phyloP scores from a whole-genome alignment of 2,329 filamentous ascomycete genomes.

The Seiridium unicorne region DNA sequence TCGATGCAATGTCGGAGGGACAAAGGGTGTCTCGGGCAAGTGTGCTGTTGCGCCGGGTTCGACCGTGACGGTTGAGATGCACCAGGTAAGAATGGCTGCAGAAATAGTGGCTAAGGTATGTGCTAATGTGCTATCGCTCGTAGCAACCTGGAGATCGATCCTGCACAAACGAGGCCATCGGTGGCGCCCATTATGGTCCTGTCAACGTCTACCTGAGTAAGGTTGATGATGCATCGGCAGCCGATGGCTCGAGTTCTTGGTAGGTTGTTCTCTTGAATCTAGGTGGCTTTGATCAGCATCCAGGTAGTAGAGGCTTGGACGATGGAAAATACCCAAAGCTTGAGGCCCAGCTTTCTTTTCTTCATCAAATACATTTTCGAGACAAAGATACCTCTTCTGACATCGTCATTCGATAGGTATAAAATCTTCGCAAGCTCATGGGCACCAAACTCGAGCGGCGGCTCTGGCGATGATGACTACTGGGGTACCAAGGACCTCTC shows the following conservation, averaged over 20 bases:
- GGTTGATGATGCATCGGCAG: conserved; percentile 34
- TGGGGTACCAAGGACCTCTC: conserved; percentile 45
- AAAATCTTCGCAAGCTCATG: conserved; percentile 44
- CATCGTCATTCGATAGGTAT: conserved; percentile 21
- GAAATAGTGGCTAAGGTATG: background rate
- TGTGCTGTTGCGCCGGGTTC: conserved; percentile 46
- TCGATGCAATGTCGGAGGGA: conserved; percentile 38
- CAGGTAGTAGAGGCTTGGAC: too few relatives aligned
- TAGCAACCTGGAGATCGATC: conserved; percentile 25
- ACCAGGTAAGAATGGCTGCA: conserved; percentile 33
- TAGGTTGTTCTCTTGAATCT: background rate
- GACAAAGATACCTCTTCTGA: background rate
- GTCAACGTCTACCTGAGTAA: conserved; percentile 39
- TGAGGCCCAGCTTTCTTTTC: background rate
- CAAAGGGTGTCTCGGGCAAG: conserved; percentile 34
- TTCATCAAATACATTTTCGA: background rate
- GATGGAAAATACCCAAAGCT: too few relatives aligned
- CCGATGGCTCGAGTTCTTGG: conserved; percentile 32
- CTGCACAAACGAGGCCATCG: conserved; percentile 40
- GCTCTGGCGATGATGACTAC: conserved; percentile 39
- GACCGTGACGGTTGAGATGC: conserved; percentile 56
- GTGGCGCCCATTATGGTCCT: conserved; percentile 41
- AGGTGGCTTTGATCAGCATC: too few relatives aligned
- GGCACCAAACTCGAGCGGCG: conserved; percentile 29
- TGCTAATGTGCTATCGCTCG: background rate